Evolutionary conservation across 1,284 basidiomycete species (phyloP).

Genomic region (Sporisorium graminicola): DNA sequence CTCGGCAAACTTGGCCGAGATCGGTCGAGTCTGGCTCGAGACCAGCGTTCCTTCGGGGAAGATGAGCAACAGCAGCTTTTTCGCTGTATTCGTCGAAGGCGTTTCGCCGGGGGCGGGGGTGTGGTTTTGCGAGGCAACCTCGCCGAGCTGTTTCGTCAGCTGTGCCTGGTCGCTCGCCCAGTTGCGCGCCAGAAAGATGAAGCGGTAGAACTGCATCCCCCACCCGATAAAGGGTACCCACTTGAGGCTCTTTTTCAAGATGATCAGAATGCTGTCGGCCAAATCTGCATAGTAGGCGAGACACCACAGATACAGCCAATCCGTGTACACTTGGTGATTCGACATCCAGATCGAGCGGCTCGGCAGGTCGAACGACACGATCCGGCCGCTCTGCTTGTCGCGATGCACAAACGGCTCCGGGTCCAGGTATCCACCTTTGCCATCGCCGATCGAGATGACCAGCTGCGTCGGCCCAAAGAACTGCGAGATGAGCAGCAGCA

Average conservation of each 20-base stretch:
- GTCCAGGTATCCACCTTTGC: constrained; percentile 48
- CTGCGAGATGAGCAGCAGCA: constrained; percentile 55
- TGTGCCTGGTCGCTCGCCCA: constrained; percentile 55
- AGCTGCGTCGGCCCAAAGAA: constrained; percentile 62
- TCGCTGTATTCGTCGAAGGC: constrained; percentile 15
- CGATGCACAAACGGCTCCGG: constrained; percentile 50
- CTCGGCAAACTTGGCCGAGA: constrained; percentile 59
- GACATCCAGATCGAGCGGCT: constrained; percentile 53
- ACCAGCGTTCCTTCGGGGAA: constrained; percentile 66
- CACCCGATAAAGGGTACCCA: constrained; percentile 63
- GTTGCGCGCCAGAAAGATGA: constrained; percentile 61
- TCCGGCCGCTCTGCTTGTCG: constrained; percentile 38
- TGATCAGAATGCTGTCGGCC: constrained; percentile 56
- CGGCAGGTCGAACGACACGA: constrained; percentile 49
- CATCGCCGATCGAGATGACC: constrained; percentile 56
- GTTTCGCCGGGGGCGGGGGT: neutral
- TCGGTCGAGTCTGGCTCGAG: constrained; percentile 52
- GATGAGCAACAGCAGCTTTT: constrained; percentile 60
- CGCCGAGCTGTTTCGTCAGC: constrained; percentile 47
- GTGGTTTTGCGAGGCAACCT: constrained; percentile 36
- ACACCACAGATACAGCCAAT: constrained; percentile 66
- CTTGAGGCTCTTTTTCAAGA: constrained; percentile 58
- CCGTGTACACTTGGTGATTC: constrained; percentile 64
- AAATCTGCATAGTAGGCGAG: constrained; percentile 60
- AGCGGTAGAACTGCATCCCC: constrained; percentile 65